These are phyloP conservation scores for Ceratorhiza oryzae-sativae DNA, from an alignment of 1,284 basidiomycete genomes.

Conservation along the genomic window DNA sequence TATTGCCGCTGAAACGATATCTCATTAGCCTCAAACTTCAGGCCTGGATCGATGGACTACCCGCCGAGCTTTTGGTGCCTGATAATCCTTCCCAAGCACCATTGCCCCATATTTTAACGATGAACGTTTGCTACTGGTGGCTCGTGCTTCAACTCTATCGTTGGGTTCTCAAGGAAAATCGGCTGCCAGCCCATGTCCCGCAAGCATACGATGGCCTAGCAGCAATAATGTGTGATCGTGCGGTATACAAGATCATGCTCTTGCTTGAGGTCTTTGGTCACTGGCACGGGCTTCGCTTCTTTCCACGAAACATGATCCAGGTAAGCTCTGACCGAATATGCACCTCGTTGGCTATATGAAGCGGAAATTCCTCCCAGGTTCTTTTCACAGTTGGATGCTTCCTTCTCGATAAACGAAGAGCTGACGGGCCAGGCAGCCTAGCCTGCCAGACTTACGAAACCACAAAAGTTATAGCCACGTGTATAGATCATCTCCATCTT, in stretches of 20 bases:
- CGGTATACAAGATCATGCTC: background rate
- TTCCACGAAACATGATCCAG: background rate
- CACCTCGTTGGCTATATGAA: background rate
- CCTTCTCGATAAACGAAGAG: background rate
- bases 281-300: background rate
- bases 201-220: background rate
- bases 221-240: background rate
- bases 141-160: background rate
- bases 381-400: background rate
- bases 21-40: background rate
- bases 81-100: conserved; percentile 47
- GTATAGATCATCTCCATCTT: background rate
- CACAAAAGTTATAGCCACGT: background rate
- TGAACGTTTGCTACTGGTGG: conserved; percentile 9
- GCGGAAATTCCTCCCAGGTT: background rate
- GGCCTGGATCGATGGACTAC: background rate
- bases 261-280: background rate
- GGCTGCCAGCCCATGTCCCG: no score
- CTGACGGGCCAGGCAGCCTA: background rate
- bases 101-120: background rate
- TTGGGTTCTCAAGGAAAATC: background rate
- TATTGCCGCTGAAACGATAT: background rate
- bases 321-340: background rate
- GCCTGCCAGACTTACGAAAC: background rate
- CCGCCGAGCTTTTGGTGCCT: background rate